Evolutionary conservation across 345 rosid species (phyloP).

Genomic region (Linum usitatissimum): DNA sequence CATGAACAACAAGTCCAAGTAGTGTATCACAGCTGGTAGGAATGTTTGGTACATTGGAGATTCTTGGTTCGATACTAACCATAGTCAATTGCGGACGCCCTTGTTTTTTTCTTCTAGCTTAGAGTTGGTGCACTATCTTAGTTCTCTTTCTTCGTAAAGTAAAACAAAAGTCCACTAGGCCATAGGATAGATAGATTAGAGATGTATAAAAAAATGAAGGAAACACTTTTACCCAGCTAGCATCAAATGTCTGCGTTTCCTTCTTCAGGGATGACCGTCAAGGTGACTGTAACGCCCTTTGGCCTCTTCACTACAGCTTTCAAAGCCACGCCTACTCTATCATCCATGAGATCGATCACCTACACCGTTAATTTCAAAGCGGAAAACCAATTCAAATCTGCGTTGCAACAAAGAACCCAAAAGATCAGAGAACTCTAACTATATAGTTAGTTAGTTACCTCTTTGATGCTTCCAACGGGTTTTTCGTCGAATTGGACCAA

Average conservation of each 20-base stretch:
- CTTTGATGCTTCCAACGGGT: constrained; percentile 62
- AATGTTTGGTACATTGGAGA: too few species aligned
- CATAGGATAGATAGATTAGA: too few species aligned
- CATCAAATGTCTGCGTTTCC: constrained; percentile 60
- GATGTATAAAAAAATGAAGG: too few species aligned
- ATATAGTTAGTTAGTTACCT: constrained; percentile 29
- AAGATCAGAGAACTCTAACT: background rate
- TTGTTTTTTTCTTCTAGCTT: too few species aligned
- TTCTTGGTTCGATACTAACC: too few species aligned
- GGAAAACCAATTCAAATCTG: background rate
- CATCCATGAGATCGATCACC: constrained; percentile 65
- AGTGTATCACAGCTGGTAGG: too few species aligned
- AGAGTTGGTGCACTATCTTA: too few species aligned
- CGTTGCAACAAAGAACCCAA: background rate
- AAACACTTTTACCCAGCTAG: too few species aligned
- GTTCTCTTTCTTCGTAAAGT: too few species aligned
- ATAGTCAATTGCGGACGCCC: too few species aligned
- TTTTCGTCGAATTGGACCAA: constrained; percentile 62
- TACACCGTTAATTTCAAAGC: constrained; percentile 14
- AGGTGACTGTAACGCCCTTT: constrained; percentile 24
- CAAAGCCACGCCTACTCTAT: constrained; percentile 44
- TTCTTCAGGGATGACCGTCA: constrained; percentile 71
- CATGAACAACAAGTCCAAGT: too few species aligned
- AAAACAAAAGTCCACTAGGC: too few species aligned
- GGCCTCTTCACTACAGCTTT: constrained; percentile 54